Conservation (phyloP, 805 yeast species). For the Kregervanrija delftensis region DNA sequence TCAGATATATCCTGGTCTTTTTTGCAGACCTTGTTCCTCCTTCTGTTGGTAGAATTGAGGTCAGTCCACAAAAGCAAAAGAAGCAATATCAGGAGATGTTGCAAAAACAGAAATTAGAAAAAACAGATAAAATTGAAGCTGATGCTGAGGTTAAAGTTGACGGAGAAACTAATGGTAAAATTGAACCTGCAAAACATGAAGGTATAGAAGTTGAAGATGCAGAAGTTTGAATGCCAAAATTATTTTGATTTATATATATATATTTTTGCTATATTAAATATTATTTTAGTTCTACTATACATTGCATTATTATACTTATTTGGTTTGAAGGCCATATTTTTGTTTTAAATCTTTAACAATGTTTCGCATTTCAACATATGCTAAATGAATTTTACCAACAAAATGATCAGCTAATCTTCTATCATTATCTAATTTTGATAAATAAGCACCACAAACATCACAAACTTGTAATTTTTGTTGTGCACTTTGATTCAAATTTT, state of each 20-base stretch:
- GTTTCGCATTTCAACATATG: conserved; percentile 69
- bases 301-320: not conserved
- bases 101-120: not conserved
- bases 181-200: too few relatives aligned
- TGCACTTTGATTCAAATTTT: conserved; percentile 74
- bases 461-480: conserved; percentile 91
- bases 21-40: conserved; percentile 29
- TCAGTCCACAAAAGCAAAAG: conserved; percentile 6
- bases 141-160: not conserved
- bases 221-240: too few relatives aligned
- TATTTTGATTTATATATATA: too few relatives aligned
- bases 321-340: conserved; percentile 8
- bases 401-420: conserved; percentile 86
- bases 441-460: conserved; percentile 81
- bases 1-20: conserved; percentile 15
- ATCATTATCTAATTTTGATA: conserved; percentile 81
- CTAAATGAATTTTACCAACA: conserved; percentile 79
- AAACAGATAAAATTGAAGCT: not conserved
- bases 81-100: not conserved
- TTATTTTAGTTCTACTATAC: not conserved
- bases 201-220: too few relatives aligned
- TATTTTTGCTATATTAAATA: not conserved
- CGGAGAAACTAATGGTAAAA: too few relatives aligned
- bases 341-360: conserved; percentile 36
- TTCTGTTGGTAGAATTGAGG: conserved; percentile 25